phyloP scores from a whole-genome alignment of 257 asterid genomes.

The Penstemon barbatus region DNA sequence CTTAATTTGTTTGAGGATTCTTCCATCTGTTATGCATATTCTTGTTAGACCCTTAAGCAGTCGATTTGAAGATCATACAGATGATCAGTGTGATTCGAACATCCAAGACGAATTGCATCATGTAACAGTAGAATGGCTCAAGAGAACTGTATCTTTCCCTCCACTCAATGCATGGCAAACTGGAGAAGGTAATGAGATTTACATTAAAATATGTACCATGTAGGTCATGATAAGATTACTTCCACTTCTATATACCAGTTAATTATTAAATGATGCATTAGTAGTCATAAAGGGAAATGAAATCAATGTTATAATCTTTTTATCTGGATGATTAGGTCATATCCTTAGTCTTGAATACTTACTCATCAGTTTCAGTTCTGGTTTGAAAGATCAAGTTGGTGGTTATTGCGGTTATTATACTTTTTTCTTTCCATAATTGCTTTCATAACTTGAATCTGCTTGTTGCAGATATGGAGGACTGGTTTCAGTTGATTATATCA shows the following conservation, averaged over 20 bases:
- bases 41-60: constrained; percentile 66
- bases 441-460: constrained; percentile 29
- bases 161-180: constrained; percentile 74
- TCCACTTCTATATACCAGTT: background rate
- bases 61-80: constrained; percentile 34
- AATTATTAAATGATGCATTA: constrained; percentile 1
- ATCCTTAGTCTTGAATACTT: constrained; percentile 17
- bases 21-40: constrained; percentile 68
- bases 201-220: constrained; percentile 20
- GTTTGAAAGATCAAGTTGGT: constrained; percentile 15
- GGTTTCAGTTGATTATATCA: constrained; percentile 77
- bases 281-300: constrained; percentile 8
- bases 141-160: constrained; percentile 62
- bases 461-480: constrained; percentile 79
- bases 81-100: constrained; percentile 42
- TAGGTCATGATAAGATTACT: constrained; percentile 2
- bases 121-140: constrained; percentile 70
- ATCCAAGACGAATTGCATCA: constrained; percentile 53
- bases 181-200: constrained; percentile 66
- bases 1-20: constrained; percentile 65
- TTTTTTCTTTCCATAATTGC: constrained; percentile 8
- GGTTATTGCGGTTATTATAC: constrained; percentile 21
- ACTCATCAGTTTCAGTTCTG: background rate
- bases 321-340: constrained; percentile 24
- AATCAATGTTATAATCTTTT: constrained; percentile 19